Conservation (phyloP, 345 rosid species). For the Combretum micranthum region DNA sequence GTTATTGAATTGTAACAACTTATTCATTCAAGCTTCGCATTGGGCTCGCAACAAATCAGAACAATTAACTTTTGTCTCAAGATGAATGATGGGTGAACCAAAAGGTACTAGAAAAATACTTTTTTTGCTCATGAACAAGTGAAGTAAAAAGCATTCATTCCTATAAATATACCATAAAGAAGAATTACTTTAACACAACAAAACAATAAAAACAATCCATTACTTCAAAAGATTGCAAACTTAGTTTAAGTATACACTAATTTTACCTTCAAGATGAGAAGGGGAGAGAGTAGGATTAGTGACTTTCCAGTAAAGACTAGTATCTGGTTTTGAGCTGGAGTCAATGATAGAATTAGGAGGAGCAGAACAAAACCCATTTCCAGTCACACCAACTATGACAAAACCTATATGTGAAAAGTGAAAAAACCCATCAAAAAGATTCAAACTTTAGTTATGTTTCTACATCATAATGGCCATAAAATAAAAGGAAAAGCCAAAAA, state of each 20-base stretch:
- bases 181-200: neutral
- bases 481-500: no score
- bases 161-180: no score
- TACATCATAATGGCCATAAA: no score
- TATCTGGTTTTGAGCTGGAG: slow-evolving; percentile 27
- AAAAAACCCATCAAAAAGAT: neutral
- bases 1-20: no score
- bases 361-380: slow-evolving; percentile 73
- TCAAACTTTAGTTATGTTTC: neutral
- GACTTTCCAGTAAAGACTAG: slow-evolving; percentile 69
- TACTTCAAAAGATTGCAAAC: neutral
- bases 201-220: neutral
- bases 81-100: no score
- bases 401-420: slow-evolving; percentile 30
- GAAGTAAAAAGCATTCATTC: no score
- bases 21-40: no score
- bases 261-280: slow-evolving; percentile 68
- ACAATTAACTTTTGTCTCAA: no score
- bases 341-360: slow-evolving; percentile 25
- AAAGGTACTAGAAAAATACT: no score
- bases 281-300: slow-evolving; percentile 86
- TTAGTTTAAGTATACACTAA: neutral
- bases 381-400: slow-evolving; percentile 22
- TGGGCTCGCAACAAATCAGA: no score
- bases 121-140: no score